Conservation (phyloP, 2,329 filamentous ascomycete genomes). For the Fusarium sp. region DNA sequence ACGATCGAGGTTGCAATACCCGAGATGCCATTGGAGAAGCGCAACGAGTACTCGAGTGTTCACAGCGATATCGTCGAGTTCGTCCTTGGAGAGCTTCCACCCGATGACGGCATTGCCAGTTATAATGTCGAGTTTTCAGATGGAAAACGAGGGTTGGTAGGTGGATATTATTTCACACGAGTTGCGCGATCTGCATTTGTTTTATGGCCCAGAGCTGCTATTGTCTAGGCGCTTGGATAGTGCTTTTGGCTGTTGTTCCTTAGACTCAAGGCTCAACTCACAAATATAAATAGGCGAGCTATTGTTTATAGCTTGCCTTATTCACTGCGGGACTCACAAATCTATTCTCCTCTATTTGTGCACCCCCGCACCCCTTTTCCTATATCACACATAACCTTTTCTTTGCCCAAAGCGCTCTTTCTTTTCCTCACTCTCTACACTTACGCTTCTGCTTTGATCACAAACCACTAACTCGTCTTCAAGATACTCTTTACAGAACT, state of each 20-base stretch:
- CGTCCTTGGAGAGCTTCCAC: conserved; percentile 48
- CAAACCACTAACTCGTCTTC: conserved; percentile 30
- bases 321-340: conserved; percentile 35
- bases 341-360: conserved; percentile 17
- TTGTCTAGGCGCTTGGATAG: neutral
- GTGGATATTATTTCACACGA: conserved; percentile 37
- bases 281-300: conserved; percentile 5
- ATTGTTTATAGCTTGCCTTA: conserved; percentile 19
- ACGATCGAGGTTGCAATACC: conserved; percentile 49
- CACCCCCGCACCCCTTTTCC: conserved; percentile 16
- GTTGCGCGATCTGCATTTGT: neutral
- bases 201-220: neutral
- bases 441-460: neutral
- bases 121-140: conserved; percentile 60
- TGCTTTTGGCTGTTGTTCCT: conserved; percentile 3
- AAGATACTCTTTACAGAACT: conserved; percentile 50
- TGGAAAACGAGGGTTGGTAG: conserved; percentile 58
- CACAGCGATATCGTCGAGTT: conserved; percentile 53
- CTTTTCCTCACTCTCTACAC: neutral
- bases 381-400: neutral
- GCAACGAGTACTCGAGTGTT: conserved; percentile 46
- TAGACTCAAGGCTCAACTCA: neutral
- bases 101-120: conserved; percentile 39
- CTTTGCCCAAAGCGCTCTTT: neutral
- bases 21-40: conserved; percentile 40